Evolutionary conservation across 495 filamentous ascomycete genomes (phyloP).

Genomic region (Aspergillus sclerotiicarbonarius): DNA sequence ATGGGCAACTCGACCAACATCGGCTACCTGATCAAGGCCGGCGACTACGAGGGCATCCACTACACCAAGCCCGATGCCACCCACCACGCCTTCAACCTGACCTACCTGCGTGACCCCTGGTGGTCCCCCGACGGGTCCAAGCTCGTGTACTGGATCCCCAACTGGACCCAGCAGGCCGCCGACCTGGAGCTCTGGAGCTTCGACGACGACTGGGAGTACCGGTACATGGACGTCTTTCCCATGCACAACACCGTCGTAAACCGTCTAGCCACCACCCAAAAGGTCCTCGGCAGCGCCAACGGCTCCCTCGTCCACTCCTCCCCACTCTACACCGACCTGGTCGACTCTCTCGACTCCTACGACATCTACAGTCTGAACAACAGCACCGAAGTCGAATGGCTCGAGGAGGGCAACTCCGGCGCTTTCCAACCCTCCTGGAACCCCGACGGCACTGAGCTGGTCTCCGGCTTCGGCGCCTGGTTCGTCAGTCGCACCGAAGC

Average conservation of each 20-base stretch:
- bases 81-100: background rate
- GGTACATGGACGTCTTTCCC: conserved; percentile 36
- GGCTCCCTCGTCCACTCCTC: conserved; percentile 18
- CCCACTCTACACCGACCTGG: conserved; percentile 13
- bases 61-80: background rate
- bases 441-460: conserved; percentile 28
- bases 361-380: conserved; percentile 1
- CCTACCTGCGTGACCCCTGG: conserved; percentile 1
- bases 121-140: conserved; percentile 5
- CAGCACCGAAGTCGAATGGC: conserved; percentile 6
- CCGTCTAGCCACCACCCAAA: conserved; percentile 26
- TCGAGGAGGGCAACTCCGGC: conserved; percentile 5
- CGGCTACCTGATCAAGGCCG: conserved; percentile 2
- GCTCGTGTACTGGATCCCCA: background rate
- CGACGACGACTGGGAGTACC: conserved; percentile 34
- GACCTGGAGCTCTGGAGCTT: conserved; percentile 26
- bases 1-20: conserved; percentile 3
- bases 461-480: conserved; percentile 33
- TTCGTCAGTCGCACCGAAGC: conserved; percentile 23
- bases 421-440: conserved; percentile 26
- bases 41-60: background rate
- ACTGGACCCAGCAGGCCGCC: conserved; percentile 1
- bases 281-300: conserved; percentile 28
- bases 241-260: conserved; percentile 19
- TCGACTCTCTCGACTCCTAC: conserved; percentile 15